Base-by-base conservation (phyloP, 1,139 yeast species). In the Yamadazyma blattariae region DNA sequence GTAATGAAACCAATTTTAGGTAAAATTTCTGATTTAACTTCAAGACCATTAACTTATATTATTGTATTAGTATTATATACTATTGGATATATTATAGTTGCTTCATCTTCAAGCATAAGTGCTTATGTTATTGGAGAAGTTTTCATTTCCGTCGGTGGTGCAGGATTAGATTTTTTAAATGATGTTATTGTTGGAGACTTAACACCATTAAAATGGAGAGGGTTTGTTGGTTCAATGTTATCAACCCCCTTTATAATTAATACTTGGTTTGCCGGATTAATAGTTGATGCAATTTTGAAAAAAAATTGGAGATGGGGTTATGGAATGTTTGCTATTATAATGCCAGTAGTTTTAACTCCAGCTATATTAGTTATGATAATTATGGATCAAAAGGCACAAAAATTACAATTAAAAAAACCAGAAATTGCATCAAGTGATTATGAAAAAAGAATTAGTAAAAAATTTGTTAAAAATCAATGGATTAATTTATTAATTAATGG, bases 241-340 rank as follows among this genome's bases (percentile, higher is more conserved):
- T 33, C 63, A 1, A 39, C 56, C 6, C 67, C 67, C 17, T 59
- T 51, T 32, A 35, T 62, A 29, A 50, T 58, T 32, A 59, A 54
- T 28, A 46, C 56, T 12, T 62, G 68, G 68, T 50, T 59, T 34
- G 45, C 64, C 5, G 64, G 64, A 15, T 48, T 50, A 15, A 59
- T 62, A 35, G 64, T 54, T 14, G 46, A 52, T 3, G 51, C 57
- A 13, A 43, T 62, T 15, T 39, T 54, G n/a, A 41, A 39, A n/a
- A 27, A 35, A 19, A 59, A 57, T 38, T 63, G 69, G 69, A 55
- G 67, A 51, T 63, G 68, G 68, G 68, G 67, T 30, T 63, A 57
- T 39, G 68, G 68, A 35, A 61, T 61, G 67, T 63, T 61, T 44
- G 55, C 61, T 21, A 59, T 64, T 27, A 54, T 62, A 22, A 52